Evolutionary conservation across 805 yeast genomes (phyloP).

Genomic region (Yamadazyma sp.): DNA sequence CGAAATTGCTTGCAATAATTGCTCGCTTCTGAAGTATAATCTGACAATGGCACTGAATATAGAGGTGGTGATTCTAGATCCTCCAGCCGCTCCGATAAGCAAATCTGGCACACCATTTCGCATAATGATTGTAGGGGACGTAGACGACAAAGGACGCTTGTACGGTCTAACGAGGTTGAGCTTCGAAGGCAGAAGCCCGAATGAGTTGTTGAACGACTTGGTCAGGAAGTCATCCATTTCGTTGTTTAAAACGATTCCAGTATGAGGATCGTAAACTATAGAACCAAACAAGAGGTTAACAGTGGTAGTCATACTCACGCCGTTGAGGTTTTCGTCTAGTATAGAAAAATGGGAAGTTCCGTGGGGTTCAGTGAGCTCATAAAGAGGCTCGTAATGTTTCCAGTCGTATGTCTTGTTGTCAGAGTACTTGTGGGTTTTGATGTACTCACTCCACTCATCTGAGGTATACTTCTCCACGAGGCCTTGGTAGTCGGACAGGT

Average conservation of each 20-base stretch:
- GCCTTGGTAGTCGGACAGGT: slow-evolving; percentile 4
- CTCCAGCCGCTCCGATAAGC: slow-evolving; percentile 92
- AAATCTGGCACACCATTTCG: slow-evolving; percentile 52
- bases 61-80: slow-evolving; percentile 80
- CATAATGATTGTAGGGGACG: slow-evolving; percentile 69
- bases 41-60: slow-evolving; percentile 79
- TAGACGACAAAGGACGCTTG: slow-evolving; percentile 83
- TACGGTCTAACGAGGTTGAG: slow-evolving; percentile 74
- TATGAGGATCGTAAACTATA: slow-evolving; percentile 70
- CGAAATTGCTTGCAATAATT: slow-evolving; percentile 67
- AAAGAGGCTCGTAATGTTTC: slow-evolving; percentile 77
- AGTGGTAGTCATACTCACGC: slow-evolving; percentile 87
- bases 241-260: slow-evolving; percentile 83
- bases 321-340: slow-evolving; percentile 70
- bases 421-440: slow-evolving; percentile 50
- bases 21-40: slow-evolving; percentile 54
- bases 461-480: slow-evolving; percentile 46
- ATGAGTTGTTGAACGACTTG: slow-evolving; percentile 69
- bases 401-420: slow-evolving; percentile 60
- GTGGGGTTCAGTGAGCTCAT: slow-evolving; percentile 73
- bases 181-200: slow-evolving; percentile 76
- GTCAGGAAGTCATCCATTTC: slow-evolving; percentile 94
- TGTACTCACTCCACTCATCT: slow-evolving; percentile 54
- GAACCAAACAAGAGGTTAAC: slow-evolving; percentile 84
- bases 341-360: slow-evolving; percentile 90